A percentile compares a stretch with the other conserved stretches of the same genome.
These are phyloP conservation scores for Fusarium brevicatenulatum DNA, from an alignment of 2,329 filamentous ascomycete genomes.

Conservation along the genomic window DNA sequence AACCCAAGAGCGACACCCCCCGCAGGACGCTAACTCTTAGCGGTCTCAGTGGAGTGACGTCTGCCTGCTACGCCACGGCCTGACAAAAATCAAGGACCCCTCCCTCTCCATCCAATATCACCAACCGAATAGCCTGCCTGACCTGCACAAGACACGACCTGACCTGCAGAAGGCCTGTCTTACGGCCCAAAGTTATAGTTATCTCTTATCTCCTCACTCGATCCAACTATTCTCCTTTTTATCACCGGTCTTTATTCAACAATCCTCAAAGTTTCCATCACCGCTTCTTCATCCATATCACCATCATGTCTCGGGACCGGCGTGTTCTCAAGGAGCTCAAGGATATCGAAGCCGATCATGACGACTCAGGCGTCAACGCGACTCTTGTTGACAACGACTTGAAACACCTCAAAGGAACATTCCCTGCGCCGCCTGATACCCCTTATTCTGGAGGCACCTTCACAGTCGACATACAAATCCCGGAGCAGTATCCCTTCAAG, in stretches of 20 bases:
- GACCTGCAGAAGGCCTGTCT: conserved; percentile 14
- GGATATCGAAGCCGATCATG: conserved; percentile 77
- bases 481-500: conserved; percentile 90
- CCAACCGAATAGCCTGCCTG: conserved; percentile 10
- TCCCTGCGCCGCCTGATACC: conserved; percentile 89
- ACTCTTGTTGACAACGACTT: conserved; percentile 73
- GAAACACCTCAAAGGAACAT: conserved; percentile 83
- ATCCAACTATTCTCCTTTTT: background rate
- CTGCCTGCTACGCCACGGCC: conserved; percentile 17
- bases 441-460: conserved; percentile 91
- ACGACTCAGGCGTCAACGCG: conserved; percentile 79
- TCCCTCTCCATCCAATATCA: conserved; percentile 7
- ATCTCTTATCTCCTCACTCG: background rate
- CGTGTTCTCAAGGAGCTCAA: conserved; percentile 79
- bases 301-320: conserved; percentile 59
- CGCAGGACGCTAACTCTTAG: conserved; percentile 35
- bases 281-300: conserved; percentile 43
- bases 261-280: background rate
- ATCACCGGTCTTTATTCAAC: background rate
- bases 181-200: background rate
- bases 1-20: conserved; percentile 1
- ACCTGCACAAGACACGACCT: conserved; percentile 19
- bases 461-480: conserved; percentile 86
- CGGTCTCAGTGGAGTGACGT: conserved; percentile 34
- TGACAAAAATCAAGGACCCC: conserved; percentile 30